phyloP scores from a whole-genome alignment of 2,329 filamentous ascomycete species.

The Fragosphaeria purpurea region DNA sequence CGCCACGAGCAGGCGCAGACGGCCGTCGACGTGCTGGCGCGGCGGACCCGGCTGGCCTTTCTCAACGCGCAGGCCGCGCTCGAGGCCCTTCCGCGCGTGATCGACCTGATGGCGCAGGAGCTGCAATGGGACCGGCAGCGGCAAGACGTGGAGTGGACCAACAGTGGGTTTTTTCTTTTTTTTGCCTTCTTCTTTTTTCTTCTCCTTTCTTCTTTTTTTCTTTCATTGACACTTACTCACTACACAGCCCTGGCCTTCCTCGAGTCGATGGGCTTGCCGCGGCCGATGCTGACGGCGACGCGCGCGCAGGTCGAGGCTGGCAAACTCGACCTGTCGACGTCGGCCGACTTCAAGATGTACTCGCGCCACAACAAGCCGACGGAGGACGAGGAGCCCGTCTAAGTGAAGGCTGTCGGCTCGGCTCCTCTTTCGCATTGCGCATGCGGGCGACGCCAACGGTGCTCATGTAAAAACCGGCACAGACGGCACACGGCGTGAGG shows the following conservation, averaged over 20 bases:
- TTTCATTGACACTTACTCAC: not conserved
- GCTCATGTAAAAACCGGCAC: not conserved
- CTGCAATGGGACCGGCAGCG: constrained; percentile 65
- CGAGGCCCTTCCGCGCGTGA: constrained; percentile 72
- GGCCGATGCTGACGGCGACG: constrained; percentile 45
- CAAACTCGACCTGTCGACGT: constrained; percentile 47
- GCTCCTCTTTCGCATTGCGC: too few relatives aligned
- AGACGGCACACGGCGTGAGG: too few relatives aligned
- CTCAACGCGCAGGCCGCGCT: constrained; percentile 84
- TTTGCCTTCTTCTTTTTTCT: not conserved
- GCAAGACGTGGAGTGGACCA: constrained; percentile 73
- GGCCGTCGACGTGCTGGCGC: constrained; percentile 75
- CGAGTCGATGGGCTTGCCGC: constrained; percentile 56
- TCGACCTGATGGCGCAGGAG: constrained; percentile 83
- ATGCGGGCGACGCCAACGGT: not conserved
- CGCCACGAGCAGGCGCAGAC: constrained; percentile 87
- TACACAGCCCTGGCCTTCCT: constrained; percentile 41
- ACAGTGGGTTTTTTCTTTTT: constrained; percentile 25
- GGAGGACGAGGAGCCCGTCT: constrained; percentile 20
- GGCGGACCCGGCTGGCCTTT: constrained; percentile 77
- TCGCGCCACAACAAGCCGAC: constrained; percentile 46
- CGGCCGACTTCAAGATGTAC: constrained; percentile 52
- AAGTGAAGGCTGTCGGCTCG: not conserved
- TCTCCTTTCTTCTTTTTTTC: not conserved
- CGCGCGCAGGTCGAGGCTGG: constrained; percentile 51